These are phyloP conservation scores for Mycena alexandri DNA, from an alignment of 768 basidiomycete species.

Conservation along the genomic window DNA sequence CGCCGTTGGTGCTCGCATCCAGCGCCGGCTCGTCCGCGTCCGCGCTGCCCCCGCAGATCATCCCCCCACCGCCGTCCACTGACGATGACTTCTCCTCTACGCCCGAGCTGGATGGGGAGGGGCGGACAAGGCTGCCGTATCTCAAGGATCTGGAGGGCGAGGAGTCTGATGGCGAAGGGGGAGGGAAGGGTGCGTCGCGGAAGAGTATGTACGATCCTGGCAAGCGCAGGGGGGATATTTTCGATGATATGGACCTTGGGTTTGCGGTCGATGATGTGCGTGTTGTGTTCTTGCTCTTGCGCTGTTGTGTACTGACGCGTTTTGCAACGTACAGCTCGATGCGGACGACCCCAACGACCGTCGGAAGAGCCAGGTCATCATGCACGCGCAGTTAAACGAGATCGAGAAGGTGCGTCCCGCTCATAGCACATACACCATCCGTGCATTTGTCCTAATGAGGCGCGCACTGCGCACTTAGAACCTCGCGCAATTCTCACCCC, in stretches of 20 bases:
- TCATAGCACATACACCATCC: no score
- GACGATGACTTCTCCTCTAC: no score
- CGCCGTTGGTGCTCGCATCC: conserved; percentile 30
- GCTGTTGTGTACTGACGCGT: background rate
- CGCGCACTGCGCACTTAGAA: conserved; percentile 52
- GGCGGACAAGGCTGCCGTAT: conserved; percentile 25
- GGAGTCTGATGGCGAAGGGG: conserved; percentile 15
- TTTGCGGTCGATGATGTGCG: conserved; percentile 62
- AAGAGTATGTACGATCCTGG: conserved; percentile 44
- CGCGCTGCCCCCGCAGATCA: background rate
- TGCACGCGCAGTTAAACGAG: conserved; percentile 83
- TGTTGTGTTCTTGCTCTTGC: conserved; percentile 28
- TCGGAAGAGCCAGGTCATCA: conserved; percentile 78
- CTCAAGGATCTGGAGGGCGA: conserved; percentile 11
- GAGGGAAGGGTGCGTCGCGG: conserved; percentile 44
- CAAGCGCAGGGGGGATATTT: conserved; percentile 63
- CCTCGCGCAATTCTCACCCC: conserved; percentile 77
- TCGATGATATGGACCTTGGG: conserved; percentile 65
- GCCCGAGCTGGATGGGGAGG: conserved; percentile 11
- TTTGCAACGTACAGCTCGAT: conserved; percentile 69
- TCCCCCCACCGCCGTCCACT: background rate
- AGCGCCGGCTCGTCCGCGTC: conserved; percentile 4
- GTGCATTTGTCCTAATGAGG: no score
- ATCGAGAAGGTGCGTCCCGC: conserved; percentile 69
- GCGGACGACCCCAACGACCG: conserved; percentile 80